Percentiles rank a stretch among this genome's conserved stretches.
Evolutionary conservation across 352 stramenopile species (phyloP).

Genomic region (Phytophthora multivora): DNA sequence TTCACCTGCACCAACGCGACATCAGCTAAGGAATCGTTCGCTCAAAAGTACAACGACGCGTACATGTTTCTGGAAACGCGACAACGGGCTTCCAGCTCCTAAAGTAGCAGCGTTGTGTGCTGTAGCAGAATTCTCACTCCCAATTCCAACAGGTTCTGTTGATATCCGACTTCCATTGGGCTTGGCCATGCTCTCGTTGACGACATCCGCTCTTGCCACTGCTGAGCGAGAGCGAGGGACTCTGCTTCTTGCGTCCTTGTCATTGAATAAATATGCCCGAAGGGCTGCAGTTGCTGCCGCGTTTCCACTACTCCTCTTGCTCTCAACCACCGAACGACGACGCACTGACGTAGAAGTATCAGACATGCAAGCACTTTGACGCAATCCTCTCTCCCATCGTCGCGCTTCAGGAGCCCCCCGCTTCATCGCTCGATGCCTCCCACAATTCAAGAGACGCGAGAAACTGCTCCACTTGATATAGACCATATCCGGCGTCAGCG

Average conservation of each 20-base stretch:
- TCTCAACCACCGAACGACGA: slow-evolving; percentile 1
- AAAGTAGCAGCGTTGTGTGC: not conserved
- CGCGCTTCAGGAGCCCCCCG: slow-evolving; percentile 7
- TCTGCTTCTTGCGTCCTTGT: slow-evolving; percentile 23
- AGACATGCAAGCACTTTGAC: not conserved
- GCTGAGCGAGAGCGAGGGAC: slow-evolving; percentile 8
- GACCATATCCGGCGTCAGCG: not conserved
- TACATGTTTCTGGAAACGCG: slow-evolving; percentile 52
- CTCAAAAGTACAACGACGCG: not conserved
- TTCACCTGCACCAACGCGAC: slow-evolving; percentile 18
- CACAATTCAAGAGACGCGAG: slow-evolving; percentile 28
- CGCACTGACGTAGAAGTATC: not conserved
- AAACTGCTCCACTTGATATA: slow-evolving; percentile 20
- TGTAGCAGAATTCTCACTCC: not conserved
- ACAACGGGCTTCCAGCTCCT: slow-evolving; percentile 42
- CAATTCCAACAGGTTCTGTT: not conserved
- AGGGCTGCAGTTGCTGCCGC: slow-evolving; percentile 13
- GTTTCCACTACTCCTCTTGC: slow-evolving; percentile 1
- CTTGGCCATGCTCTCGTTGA: not conserved
- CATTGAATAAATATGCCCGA: slow-evolving; percentile 15
- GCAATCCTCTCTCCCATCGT: slow-evolving; percentile 24
- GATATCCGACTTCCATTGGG: too few species aligned
- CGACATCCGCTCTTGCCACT: not conserved
- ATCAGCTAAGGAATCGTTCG: slow-evolving; percentile 1
- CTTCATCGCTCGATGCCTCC: slow-evolving; percentile 13